Conservation (phyloP, 2,329 filamentous ascomycete genomes). For the Xylariaceae sp. region DNA sequence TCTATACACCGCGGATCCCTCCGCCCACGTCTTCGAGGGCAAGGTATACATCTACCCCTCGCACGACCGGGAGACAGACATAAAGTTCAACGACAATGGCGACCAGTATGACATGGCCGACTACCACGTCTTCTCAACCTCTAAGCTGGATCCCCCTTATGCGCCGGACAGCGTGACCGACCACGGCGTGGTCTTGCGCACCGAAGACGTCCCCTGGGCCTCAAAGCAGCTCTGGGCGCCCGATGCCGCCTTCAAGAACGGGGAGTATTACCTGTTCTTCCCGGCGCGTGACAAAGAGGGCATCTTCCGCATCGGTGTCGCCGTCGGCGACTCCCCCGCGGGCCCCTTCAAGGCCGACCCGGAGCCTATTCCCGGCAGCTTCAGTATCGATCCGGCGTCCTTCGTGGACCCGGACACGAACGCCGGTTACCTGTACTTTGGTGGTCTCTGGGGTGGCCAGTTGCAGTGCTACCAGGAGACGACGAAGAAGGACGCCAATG, state of each 20-base stretch:
- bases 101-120: constrained; percentile 82
- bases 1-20: constrained; percentile 74
- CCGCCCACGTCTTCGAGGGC: constrained; percentile 71
- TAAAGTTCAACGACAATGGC: constrained; percentile 74
- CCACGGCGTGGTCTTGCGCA: constrained; percentile 59
- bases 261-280: constrained; percentile 68
- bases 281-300: constrained; percentile 65
- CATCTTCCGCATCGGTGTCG: constrained; percentile 71
- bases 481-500: constrained; percentile 22
- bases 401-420: constrained; percentile 64
- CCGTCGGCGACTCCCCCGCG: constrained; percentile 55
- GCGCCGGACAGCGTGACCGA: constrained; percentile 51
- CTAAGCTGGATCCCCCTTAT: constrained; percentile 46
- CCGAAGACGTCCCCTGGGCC: constrained; percentile 67
- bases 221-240: constrained; percentile 77
- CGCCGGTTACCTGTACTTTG: constrained; percentile 65
- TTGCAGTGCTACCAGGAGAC: constrained; percentile 64
- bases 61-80: constrained; percentile 70
- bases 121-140: constrained; percentile 69
- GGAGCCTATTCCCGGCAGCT: constrained; percentile 60
- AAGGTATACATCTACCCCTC: constrained; percentile 76
- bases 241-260: constrained; percentile 63
- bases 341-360: constrained; percentile 65
- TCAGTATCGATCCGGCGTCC: constrained; percentile 69
- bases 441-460: constrained; percentile 76